Evolutionary conservation across 2,329 filamentous ascomycete genomes (phyloP), one percentile per base, ranked within the genome.

Genomic region (Fusarium papillatum): DNA sequence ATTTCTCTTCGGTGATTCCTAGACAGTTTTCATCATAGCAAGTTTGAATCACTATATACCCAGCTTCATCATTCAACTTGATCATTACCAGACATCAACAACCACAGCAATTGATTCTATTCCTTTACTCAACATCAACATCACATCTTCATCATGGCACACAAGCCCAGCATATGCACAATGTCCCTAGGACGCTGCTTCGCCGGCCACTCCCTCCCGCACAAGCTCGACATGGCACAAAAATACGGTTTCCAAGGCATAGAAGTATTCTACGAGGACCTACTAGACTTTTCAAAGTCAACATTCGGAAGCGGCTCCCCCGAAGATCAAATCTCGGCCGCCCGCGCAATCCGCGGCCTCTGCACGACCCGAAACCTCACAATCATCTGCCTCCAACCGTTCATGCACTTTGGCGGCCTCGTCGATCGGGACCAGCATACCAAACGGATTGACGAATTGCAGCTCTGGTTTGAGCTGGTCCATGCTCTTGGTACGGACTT

Each of bases 211-310:
- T 86, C 87, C 34, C 87, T 96, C 26, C 83, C 87, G 2, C 85
- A 89, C 80, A 96, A 95, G 80, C 88, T 96, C 61, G 88, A 92
- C 80, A 90, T 92, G 85, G 94, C 94, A 13, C 86, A 89, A 8
- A 86, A 87, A 66, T 88, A 93, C 77, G 92, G 92, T 24, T 91
- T 95, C 80, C 83, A 89, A 70, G 93, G 93, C 64, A 90, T 96
- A 75, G 94, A 96, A 81, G 87, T 95, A 24, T 95, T 95, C 86
- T 92, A 93, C 82, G 94, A 96, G 81, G 94, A 96, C 81, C 88
- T 96, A 5, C 85, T 90, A 70, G 90, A 92, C 78, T 80, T 93
- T 17, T 90, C 93, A 31, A 77, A 75, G 77, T 82, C 86, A 1
- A 81, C 86, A 7, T 14, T 14, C 6, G 19, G 19, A 4, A 86